Percentiles rank a stretch among this genome's conserved stretches.
These are phyloP conservation scores for Alternaria viburni DNA, from an alignment of 2,329 filamentous ascomycete species.

Conservation along the genomic window DNA sequence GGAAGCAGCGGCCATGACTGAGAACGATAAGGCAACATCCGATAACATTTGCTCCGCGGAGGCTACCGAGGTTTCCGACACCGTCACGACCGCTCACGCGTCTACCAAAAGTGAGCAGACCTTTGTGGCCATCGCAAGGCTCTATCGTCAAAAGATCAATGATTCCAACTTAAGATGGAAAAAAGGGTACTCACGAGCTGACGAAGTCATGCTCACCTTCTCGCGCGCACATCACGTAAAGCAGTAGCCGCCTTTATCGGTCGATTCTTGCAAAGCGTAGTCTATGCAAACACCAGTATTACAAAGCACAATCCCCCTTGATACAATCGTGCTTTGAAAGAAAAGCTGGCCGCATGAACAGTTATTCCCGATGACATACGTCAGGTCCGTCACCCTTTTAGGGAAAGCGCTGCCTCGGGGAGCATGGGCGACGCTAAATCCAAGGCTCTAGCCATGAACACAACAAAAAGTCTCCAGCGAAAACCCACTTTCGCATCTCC, in stretches of 20 bases:
- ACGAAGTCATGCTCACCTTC: background rate
- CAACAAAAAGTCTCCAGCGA: background rate
- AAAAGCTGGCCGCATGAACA: background rate
- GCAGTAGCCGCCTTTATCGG: background rate
- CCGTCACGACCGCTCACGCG: background rate
- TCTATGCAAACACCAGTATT: background rate
- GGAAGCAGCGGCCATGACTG: background rate
- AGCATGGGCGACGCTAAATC: background rate
- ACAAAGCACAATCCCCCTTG: background rate
- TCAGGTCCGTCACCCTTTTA: background rate
- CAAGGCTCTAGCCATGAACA: background rate
- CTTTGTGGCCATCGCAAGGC: background rate
- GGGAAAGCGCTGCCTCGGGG: background rate
- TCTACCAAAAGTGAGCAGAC: background rate
- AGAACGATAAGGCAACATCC: background rate
- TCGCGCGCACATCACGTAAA: background rate
- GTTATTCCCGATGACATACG: background rate
- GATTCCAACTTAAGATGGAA: background rate
- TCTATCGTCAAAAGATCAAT: background rate
- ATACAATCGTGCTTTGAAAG: background rate
- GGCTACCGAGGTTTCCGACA: background rate
- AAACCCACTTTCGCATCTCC: background rate
- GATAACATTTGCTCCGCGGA: background rate
- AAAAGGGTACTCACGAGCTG: background rate
- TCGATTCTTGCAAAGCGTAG: background rate